phyloP scores from a whole-genome alignment of 2,329 filamentous ascomycete genomes.

The Coleophoma eucalyptorum region DNA sequence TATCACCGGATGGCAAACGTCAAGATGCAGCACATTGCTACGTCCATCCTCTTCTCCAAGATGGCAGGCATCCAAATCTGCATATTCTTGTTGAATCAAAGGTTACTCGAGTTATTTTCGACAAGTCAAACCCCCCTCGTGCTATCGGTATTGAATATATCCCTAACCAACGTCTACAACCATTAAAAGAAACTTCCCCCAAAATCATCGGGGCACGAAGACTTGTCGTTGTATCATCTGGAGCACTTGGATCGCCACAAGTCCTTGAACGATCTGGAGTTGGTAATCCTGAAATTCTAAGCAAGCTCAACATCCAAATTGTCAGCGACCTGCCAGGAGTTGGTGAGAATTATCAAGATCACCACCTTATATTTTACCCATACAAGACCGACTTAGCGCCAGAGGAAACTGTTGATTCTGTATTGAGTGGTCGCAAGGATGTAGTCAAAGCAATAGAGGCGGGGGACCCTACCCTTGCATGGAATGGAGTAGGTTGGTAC shows the following conservation, averaged over 20 bases:
- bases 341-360: constrained; percentile 48
- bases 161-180: constrained; percentile 38
- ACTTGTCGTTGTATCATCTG: constrained; percentile 41
- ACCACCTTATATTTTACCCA: constrained; percentile 46
- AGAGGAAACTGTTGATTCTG: constrained; percentile 45
- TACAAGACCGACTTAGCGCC: constrained; percentile 40
- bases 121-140: constrained; percentile 32
- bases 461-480: constrained; percentile 44
- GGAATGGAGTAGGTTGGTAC: no score
- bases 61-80: constrained; percentile 47
- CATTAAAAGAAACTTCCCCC: constrained; percentile 15
- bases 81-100: constrained; percentile 52
- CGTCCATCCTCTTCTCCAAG: constrained; percentile 42
- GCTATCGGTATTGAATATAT: constrained; percentile 54
- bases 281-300: constrained; percentile 42
- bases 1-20: constrained; percentile 43
- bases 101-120: constrained; percentile 49
- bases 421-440: constrained; percentile 40
- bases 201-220: constrained; percentile 43
- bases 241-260: constrained; percentile 20
- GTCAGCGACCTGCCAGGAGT: constrained; percentile 43
- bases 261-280: constrained; percentile 59
- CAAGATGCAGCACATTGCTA: constrained; percentile 52
- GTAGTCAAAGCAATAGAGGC: constrained; percentile 35
- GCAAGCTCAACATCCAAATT: constrained; percentile 36